Evolutionary conservation across 2,329 filamentous ascomycete genomes (phyloP), one percentile per base, ranked within the genome.

Genomic region (Arthrinium phaeospermum): DNA sequence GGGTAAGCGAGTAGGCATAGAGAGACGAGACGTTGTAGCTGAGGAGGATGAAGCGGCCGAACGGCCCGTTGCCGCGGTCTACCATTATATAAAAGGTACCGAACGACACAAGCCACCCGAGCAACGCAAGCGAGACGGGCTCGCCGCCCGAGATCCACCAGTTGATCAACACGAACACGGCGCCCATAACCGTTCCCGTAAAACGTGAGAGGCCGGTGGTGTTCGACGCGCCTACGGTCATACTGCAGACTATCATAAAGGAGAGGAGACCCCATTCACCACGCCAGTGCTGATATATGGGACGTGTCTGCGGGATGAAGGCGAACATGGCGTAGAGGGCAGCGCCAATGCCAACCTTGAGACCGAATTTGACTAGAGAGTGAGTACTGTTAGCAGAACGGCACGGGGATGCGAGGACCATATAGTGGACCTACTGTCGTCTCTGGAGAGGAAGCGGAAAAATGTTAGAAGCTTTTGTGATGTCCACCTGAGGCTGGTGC

Each of bases 181-280:
- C 95, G 24, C 96, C 96, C 49, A 97, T 86, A 46, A 94, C 87
- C 0, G 96, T 99, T 72, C 96, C 96, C 12, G 94, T 86, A 79
- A 98, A 96, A 76, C 96, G 91, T 68, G 95, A 91, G 78, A 91
- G 91, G 4, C 95, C 95, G 0, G 96, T 98, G 1, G 96, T 98
- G 81, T 98, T 99, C 34, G 95, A 94, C 10, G 96, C 95, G 41
- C 96, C 96, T 30, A 98, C 96, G 0, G 96, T 99, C 95, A 98
- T 98, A 49, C 94, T 95, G 80, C 95, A 97, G 34, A 99, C 96
- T 79, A 98, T 91, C 96, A 98, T 98, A 85, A 98, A 98, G 0
- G 95, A 98, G 71, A 99, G 82, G 2, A 99, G 87, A 30, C 96
- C 96, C 96, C 96, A 99, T 86, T 99, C 96, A 44, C 96, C 96